Evolutionary conservation across 169 alveolate genomes (phyloP), one percentile per base, ranked within the genome.

Genomic region (Plasmodium billcollinsi): DNA sequence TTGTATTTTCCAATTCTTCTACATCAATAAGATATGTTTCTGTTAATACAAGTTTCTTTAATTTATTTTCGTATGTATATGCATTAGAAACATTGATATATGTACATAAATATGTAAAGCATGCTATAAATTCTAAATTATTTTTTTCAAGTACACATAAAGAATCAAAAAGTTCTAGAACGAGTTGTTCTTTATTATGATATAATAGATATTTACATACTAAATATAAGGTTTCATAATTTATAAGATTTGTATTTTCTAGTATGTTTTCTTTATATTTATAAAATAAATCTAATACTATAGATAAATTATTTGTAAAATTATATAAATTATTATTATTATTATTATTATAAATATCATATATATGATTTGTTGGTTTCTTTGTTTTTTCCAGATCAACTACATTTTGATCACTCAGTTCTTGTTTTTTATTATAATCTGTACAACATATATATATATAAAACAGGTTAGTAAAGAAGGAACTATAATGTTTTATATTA

Each of bases 1-100:
- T 39, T 83, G 59, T 83, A 71, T 70, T 83, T 73, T 83, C 91
- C 1, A 83, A 59, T 33, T 83, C 91, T 47, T 83, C 91, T 15
- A 70, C 91, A 83, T 83, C 91, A 8, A 83, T 83, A 14, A 83
- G 65, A 14, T 83, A 83, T 6, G 91, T 83, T 49, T 83, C 91
- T 7, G 74, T n/a, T 8, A 83, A 47, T 3, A 83, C 85, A 0
- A 50, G 52, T 50, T 83, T 83, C 65, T 83, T 83, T 29, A 83
- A 71, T 58, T 71, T 70, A 39, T 71, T 73, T 29, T 83, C 91
- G 21, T 49, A 83, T 59, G 56, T 83, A 58, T 70, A 26, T 70
- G 74, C 73, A 63, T 43, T 62, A 7, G 18, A 50, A 56, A 83
- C 58, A 70, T 83, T 58, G 4, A 83, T 67, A 47, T 70, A 83